Conservation (phyloP, 768 basidiomycete genomes). For the Nidula microcarpa region DNA sequence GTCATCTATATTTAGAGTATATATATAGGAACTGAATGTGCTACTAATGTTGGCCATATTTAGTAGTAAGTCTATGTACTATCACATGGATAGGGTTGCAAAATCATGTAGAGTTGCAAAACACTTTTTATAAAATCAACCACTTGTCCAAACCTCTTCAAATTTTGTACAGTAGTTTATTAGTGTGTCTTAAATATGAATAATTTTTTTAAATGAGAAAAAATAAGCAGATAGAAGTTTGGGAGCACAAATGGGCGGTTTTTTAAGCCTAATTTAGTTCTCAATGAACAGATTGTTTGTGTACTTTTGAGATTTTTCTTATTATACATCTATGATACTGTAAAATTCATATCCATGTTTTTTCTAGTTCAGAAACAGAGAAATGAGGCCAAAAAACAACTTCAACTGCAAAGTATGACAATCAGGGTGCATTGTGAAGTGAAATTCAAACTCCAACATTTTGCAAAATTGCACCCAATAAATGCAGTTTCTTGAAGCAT, state of each 20-base stretch:
- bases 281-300: too few species aligned
- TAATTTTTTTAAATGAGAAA: background rate
- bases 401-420: background rate
- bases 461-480: background rate
- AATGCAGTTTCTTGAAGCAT: background rate
- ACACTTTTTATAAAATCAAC: too few species aligned
- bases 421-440: background rate
- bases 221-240: background rate
- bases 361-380: too few species aligned
- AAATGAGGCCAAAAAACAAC: background rate
- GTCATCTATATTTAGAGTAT: too few species aligned
- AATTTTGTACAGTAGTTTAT: background rate
- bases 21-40: too few species aligned
- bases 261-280: too few species aligned
- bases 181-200: background rate
- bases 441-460: background rate
- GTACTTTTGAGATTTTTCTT: background rate
- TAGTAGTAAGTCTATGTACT: too few species aligned
- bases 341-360: too few species aligned
- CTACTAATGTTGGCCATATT: too few species aligned
- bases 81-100: too few species aligned
- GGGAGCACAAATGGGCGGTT: too few species aligned
- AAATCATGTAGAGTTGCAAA: too few species aligned
- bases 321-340: background rate
- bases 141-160: slow-evolving; percentile 10